Conservation (phyloP, 1,284 basidiomycete genomes). For the Retiboletus flavoniger region DNA sequence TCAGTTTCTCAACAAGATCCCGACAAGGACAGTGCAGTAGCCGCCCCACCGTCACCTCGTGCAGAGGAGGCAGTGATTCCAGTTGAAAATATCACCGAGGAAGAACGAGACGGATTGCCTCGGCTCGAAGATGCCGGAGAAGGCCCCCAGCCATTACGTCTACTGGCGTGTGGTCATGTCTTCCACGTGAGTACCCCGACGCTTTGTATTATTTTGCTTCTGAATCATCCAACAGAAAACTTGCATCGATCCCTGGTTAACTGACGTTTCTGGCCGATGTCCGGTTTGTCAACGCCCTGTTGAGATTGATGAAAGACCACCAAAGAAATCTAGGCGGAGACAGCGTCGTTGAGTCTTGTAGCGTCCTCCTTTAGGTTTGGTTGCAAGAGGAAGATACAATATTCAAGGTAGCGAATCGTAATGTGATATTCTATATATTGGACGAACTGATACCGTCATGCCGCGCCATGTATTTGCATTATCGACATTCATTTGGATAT, state of each 20-base stretch:
- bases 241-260: conserved; percentile 77
- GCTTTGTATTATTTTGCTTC: conserved; percentile 1
- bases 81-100: conserved; percentile 42
- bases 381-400: conserved; percentile 23
- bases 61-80: conserved; percentile 30
- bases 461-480: conserved; percentile 28
- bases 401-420: conserved; percentile 32
- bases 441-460: conserved; percentile 28
- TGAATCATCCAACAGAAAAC: conserved; percentile 53
- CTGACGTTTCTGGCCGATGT: conserved; percentile 75
- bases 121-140: conserved; percentile 68
- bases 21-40: conserved; percentile 15
- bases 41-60: conserved; percentile 9
- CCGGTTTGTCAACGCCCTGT: conserved; percentile 71
- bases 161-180: conserved; percentile 74
- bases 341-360: conserved; percentile 21
- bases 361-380: conserved; percentile 6
- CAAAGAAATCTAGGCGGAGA: conserved; percentile 34
- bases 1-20: conserved; percentile 29
- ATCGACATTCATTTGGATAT: conserved; percentile 31
- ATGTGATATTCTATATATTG: conserved; percentile 36
- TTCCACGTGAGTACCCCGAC: conserved; percentile 63
- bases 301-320: conserved; percentile 38
- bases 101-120: conserved; percentile 40
- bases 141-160: conserved; percentile 68